A percentile compares a stretch with the other conserved stretches of the same genome.
Conservation (phyloP, 164 flowering plant genomes). For the Sedum album region DNA sequence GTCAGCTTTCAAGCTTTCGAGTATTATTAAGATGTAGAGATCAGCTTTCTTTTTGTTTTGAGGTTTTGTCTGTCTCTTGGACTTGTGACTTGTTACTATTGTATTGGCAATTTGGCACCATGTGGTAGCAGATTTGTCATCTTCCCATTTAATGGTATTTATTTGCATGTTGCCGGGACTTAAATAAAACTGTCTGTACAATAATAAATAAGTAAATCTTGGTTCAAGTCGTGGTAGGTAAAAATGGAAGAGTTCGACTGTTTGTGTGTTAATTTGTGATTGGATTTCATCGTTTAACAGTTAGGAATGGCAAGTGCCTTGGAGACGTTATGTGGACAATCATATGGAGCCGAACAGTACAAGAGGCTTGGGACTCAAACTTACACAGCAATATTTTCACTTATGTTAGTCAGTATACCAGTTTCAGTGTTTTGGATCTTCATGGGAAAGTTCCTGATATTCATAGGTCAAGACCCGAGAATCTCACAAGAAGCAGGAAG, state of each 20-base stretch:
- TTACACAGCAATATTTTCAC: slow-evolving; percentile 41
- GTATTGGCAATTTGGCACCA: background rate
- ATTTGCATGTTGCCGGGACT: background rate
- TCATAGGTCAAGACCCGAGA: slow-evolving; percentile 48
- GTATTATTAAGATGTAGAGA: background rate
- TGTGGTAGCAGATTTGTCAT: background rate
- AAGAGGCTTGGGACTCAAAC: slow-evolving; percentile 36
- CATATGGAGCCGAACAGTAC: slow-evolving; percentile 57
- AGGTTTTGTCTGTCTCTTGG: background rate
- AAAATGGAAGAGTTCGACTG: background rate
- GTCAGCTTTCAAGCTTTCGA: background rate
- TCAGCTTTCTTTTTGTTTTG: background rate
- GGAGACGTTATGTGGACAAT: slow-evolving; percentile 61
- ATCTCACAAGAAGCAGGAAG: slow-evolving; percentile 51
- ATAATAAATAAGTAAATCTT: background rate
- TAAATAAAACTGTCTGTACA: background rate
- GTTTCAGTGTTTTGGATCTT: slow-evolving; percentile 38
- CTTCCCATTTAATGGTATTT: background rate
- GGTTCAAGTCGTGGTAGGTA: background rate
- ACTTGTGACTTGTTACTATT: background rate
- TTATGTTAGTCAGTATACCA: slow-evolving; percentile 36
- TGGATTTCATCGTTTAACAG: slow-evolving; percentile 18
- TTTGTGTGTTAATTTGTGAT: background rate
- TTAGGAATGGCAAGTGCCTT: slow-evolving; percentile 51
- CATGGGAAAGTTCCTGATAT: slow-evolving; percentile 30